Evolutionary conservation across 768 basidiomycete genomes (phyloP), one percentile per base, ranked within the genome.

Genomic region (Mycena vulgaris): DNA sequence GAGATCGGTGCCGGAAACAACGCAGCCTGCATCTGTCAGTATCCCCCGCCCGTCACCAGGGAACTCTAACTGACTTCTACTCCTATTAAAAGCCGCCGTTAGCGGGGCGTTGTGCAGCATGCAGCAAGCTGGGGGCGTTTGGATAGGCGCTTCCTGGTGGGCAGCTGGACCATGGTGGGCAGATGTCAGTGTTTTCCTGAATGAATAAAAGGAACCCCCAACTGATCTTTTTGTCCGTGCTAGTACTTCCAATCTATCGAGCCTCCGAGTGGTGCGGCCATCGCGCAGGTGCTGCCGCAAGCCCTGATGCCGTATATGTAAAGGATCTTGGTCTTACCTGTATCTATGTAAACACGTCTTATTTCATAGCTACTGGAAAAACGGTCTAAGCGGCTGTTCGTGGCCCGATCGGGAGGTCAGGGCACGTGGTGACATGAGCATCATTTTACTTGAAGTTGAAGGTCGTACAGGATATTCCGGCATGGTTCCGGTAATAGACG

Each of bases 111-210:
- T 91, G 30, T 90, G 89, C 79, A 72, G 83, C 62, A 86, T 91
- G 88, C 90, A 90, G 75, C 79, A 85, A 72, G 83, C 87, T 33
- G 85, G n/a, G n/a, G n/a, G 87, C 68, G 87, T 84, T n/a, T 90
- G 89, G 89, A 80, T 91, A 65, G 90, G 86, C 70, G 79, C 79
- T 42, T 71, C 61, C 2, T 90, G 87, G 86, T 90, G 89, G 90
- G 88, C 89, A 67, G 89, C 89, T 68, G 89, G 89, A 1, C 89
- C 88, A 49, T 90, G 89, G 88, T 89, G 88, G 88, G 85, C 83
- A 39, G 75, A 69, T 77, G 88, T 88, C 74, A 80, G 87, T 86
- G 45, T 27, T 69, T 27, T 60, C n/a, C n/a, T n/a, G n/a, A 2
- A 53, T 11, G 56, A 3, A 45, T 13, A 42, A 42, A 55, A n/a